phyloP scores from a whole-genome alignment of 2,329 filamentous ascomycete species.

The Fusarium fujikuroi region DNA sequence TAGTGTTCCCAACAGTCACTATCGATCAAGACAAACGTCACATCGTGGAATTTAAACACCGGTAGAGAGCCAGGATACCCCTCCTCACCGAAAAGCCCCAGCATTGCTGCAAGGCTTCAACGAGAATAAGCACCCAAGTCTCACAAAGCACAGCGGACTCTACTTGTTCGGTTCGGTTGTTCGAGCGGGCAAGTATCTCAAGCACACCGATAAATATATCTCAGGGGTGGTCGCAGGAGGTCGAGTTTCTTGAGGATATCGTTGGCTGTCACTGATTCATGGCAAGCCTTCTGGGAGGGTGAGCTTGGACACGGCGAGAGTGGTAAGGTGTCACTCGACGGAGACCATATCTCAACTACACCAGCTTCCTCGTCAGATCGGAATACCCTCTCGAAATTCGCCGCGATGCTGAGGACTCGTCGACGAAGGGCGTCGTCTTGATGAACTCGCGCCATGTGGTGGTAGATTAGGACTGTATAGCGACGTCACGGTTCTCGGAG shows the following conservation, averaged over 20 bases:
- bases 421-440: no score
- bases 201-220: not conserved
- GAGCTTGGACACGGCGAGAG: rapidly evolving
- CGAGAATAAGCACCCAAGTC: not conserved
- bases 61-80: not conserved
- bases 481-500: not conserved
- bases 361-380: not conserved
- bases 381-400: not conserved
- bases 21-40: no score
- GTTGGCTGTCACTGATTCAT: not conserved
- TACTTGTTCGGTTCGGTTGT: not conserved
- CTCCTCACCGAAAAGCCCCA: not conserved
- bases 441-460: not conserved
- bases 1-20: not conserved
- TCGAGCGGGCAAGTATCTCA: rapidly evolving
- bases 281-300: rapidly evolving
- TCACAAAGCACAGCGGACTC: rapidly evolving
- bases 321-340: rapidly evolving
- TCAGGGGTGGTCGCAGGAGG: not conserved
- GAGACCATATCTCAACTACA: not conserved
- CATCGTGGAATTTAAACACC: no score
- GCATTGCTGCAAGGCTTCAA: not conserved
- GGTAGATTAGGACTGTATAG: not conserved
- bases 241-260: not conserved
- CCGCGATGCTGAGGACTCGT: no score